These are phyloP conservation scores for Cystobasidium tubakii DNA, from an alignment of 768 basidiomycete species.

Conservation along the genomic window DNA sequence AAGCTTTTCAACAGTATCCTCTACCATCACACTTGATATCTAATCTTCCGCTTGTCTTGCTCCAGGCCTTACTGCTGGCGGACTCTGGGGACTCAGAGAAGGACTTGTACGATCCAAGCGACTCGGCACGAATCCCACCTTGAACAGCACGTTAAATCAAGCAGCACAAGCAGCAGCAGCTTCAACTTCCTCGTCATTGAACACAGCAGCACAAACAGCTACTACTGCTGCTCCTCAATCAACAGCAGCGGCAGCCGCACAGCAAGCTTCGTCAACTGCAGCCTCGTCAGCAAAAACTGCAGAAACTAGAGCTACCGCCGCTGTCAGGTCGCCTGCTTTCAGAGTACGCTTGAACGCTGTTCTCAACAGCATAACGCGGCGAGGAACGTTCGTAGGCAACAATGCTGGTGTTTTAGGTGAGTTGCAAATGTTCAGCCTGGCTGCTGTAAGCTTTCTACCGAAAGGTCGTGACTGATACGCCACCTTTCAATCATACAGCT, in stretches of 20 bases:
- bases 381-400: constrained; percentile 97
- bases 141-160: constrained; percentile 24
- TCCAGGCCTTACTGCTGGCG: constrained; percentile 87
- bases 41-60: background rate
- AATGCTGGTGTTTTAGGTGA: constrained; percentile 93
- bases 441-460: constrained; percentile 41
- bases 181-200: constrained; percentile 36
- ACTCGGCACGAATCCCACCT: constrained; percentile 30
- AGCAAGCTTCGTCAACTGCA: constrained; percentile 14
- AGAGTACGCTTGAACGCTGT: constrained; percentile 87
- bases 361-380: constrained; percentile 89
- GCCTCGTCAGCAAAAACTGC: constrained; percentile 2
- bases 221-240: constrained; percentile 6
- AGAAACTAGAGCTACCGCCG: constrained; percentile 26
- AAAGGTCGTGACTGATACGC: constrained; percentile 47
- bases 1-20: constrained; percentile 42
- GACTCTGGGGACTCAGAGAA: constrained; percentile 91
- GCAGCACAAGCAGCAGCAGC: constrained; percentile 32
- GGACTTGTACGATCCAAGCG: constrained; percentile 68
- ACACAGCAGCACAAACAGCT: constrained; percentile 33
- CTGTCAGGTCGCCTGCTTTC: constrained; percentile 26
- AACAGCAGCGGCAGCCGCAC: constrained; percentile 15
- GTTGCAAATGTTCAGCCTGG: constrained; percentile 50
- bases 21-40: background rate
- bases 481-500: constrained; percentile 55